Evolutionary conservation across 495 filamentous ascomycete genomes (phyloP).

Genomic region (Aspergillus kassunensis): DNA sequence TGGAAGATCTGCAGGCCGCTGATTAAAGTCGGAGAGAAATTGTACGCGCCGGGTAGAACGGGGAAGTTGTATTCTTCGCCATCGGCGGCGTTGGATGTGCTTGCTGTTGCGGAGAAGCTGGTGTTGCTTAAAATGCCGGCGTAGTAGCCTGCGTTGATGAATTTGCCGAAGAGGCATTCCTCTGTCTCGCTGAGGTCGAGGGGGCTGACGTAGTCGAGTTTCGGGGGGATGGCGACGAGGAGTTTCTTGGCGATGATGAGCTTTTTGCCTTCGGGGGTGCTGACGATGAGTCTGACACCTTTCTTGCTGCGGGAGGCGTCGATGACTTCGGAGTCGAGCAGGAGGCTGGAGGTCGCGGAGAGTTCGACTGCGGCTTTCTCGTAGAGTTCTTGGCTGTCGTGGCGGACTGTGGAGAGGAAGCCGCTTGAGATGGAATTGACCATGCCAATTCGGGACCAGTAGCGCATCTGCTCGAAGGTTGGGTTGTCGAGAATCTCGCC

Average conservation of each 20-base stretch:
- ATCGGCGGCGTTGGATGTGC: neutral
- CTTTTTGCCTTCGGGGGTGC: neutral
- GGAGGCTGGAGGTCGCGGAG: neutral
- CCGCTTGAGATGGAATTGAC: neutral
- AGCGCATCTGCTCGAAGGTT: neutral
- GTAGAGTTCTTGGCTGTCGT: neutral
- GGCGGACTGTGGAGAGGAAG: neutral
- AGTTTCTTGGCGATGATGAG: neutral
- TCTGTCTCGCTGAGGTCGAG: neutral
- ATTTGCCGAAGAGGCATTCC: neutral
- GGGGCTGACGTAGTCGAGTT: neutral
- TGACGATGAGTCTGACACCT: neutral
- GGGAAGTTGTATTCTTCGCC: neutral
- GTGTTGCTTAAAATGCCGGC: neutral
- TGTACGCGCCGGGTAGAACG: neutral
- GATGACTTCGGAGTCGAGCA: neutral
- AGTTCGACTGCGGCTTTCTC: neutral
- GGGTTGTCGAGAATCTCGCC: neutral
- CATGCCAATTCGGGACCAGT: neutral
- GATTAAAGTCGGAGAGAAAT: neutral
- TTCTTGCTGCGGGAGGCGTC: neutral
- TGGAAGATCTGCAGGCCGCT: neutral
- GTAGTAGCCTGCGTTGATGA: conserved; percentile 1
- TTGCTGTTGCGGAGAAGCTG: neutral
- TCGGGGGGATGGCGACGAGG: neutral